Percentiles rank a stretch among this genome's conserved stretches.
Evolutionary conservation across 1,284 basidiomycete species (phyloP).

Genomic region (Ceratobasidium sp.): DNA sequence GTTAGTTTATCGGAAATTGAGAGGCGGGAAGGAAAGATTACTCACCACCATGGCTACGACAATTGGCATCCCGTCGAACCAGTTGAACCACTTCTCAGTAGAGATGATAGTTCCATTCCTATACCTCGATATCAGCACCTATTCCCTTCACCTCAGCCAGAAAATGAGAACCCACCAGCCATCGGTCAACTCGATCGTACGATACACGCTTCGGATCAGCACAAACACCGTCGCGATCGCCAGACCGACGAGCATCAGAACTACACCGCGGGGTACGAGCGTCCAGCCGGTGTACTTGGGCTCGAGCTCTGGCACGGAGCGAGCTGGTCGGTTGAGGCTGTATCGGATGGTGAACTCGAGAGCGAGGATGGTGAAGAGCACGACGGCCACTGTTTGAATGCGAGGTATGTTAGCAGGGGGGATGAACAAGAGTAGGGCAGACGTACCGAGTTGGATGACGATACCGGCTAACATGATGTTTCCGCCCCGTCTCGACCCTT

Average conservation of each 20-base stretch:
- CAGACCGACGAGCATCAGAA: conserved; percentile 46
- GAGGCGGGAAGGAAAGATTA: not conserved
- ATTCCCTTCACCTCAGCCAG: not conserved
- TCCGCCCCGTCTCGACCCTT: conserved; percentile 48
- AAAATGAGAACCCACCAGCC: conserved; percentile 53
- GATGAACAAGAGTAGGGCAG: not conserved
- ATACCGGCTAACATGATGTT: conserved; percentile 55
- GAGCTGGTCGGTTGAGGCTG: conserved; percentile 46
- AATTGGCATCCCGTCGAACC: conserved; percentile 41
- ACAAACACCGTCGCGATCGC: conserved; percentile 48
- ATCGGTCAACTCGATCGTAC: conserved; percentile 52
- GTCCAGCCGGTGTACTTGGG: conserved; percentile 21
- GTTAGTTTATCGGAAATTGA: not conserved
- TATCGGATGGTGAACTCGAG: conserved; percentile 54
- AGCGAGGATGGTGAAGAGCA: conserved; percentile 53
- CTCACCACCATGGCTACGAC: conserved; percentile 38
- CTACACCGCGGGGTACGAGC: conserved; percentile 12
- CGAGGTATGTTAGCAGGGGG: not conserved
- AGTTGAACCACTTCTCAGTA: conserved; percentile 46
- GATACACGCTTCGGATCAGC: conserved; percentile 47
- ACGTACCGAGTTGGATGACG: conserved; percentile 54
- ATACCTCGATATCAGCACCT: not conserved
- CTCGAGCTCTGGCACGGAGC: conserved; percentile 49
- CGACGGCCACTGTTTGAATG: conserved; percentile 52
- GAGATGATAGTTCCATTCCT: conserved; percentile 46